Base-by-base conservation (phyloP, 2,329 filamentous ascomycete genomes). In the Lasiodiplodia hormozganensis region DNA sequence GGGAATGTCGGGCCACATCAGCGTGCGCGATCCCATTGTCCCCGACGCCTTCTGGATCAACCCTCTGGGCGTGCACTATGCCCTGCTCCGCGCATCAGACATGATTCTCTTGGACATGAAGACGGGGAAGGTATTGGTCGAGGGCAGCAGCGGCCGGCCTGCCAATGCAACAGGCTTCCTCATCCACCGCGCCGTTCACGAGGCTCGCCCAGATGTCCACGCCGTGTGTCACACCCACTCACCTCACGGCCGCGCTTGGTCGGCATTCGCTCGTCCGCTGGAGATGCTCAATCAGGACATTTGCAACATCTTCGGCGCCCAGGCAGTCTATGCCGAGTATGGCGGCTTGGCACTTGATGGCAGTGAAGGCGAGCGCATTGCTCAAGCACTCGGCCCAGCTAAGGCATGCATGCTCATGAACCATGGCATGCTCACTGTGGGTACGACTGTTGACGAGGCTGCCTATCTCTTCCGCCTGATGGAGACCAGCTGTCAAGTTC, bases 251-350 rank as follows among this genome's bases (percentile, higher is more conserved):
- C 87, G 89, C 52, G 89, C 90, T 0, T 92, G 89, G 89, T 87
- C 85, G 64, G 83, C 84, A 1, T 92, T 93, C 74, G 89, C 84
- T 1, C 83, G 81, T 34, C 86, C 85, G 1, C 81, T 93, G 21
- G 90, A 92, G 70, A 92, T 92, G 89, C 81, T 92, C 65, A 91
- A 87, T 64, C 90, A 88, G 79, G 90, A 89, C 76, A 85, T 89
- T 3, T 87, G 86, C 74, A 87, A 87, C 72, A 85, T 92, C 70
- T 87, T 91, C 77, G 82, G 82, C 36, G 85, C 87, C 5, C 89
- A 91, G 72, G 85, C 85, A 10, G 88, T 92, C 1, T 92, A 92
- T 74, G 77, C 85, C 16, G 85, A 86, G 11, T 91, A 90, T 74
- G 88, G 88, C 3, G 89, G 89, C 2, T 84, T 90, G 2, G 89